These are phyloP conservation scores for Rhypophila decipiens DNA, from an alignment of 495 filamentous ascomycete species.

Conservation along the genomic window DNA sequence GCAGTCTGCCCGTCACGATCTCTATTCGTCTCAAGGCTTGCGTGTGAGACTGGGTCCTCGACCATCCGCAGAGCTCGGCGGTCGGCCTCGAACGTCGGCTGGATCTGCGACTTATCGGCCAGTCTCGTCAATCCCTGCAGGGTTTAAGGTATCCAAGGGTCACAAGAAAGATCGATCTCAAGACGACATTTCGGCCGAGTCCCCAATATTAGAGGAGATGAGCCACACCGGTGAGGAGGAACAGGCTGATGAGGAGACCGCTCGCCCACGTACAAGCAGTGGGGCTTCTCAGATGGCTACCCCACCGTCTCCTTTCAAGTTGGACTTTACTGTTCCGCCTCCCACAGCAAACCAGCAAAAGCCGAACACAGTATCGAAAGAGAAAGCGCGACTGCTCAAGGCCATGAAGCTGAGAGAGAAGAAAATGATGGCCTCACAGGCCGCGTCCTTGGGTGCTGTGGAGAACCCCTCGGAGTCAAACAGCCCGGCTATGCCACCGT, in stretches of 20 bases:
- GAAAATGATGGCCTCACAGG: slow-evolving; percentile 50
- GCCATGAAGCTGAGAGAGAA: slow-evolving; percentile 80
- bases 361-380: slow-evolving; percentile 65
- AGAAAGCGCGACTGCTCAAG: slow-evolving; percentile 89
- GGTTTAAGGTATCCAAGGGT: slow-evolving; percentile 42
- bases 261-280: slow-evolving; percentile 26
- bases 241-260: slow-evolving; percentile 24
- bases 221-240: slow-evolving; percentile 14
- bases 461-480: slow-evolving; percentile 12
- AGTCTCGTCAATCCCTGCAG: slow-evolving; percentile 60
- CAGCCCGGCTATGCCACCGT: slow-evolving; percentile 10
- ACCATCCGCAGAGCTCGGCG: slow-evolving; percentile 63
- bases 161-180: slow-evolving; percentile 35
- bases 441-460: slow-evolving; percentile 4
- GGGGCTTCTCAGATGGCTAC: slow-evolving; percentile 42
- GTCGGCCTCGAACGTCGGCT: slow-evolving; percentile 56
- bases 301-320: slow-evolving; percentile 44
- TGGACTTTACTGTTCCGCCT: slow-evolving; percentile 32
- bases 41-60: slow-evolving; percentile 82
- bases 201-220: slow-evolving; percentile 21
- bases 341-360: slow-evolving; percentile 38
- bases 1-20: slow-evolving; percentile 61
- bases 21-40: slow-evolving; percentile 57
- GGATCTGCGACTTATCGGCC: slow-evolving; percentile 52
- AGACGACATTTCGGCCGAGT: slow-evolving; percentile 19